These are phyloP conservation scores for Aspergillus sp. DNA, from an alignment of 2,329 filamentous ascomycete genomes.

Conservation along the genomic window DNA sequence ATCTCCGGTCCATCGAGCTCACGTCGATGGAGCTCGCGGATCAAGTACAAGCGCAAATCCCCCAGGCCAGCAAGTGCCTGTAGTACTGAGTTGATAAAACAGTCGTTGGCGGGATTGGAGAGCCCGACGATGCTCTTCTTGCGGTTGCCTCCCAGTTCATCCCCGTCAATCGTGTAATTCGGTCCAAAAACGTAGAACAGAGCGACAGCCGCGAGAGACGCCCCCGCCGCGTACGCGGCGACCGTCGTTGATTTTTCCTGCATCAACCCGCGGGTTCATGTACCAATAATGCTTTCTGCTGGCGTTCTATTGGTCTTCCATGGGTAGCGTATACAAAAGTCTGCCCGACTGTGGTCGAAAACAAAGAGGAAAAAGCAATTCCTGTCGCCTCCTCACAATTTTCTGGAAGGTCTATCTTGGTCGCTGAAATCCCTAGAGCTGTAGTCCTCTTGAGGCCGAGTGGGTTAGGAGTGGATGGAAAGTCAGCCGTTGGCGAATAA, in stretches of 20 bases:
- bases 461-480: slow-evolving; percentile 2
- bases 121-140: slow-evolving; percentile 90
- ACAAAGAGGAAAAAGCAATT: slow-evolving; percentile 2
- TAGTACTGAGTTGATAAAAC: slow-evolving; percentile 94
- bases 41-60: slow-evolving; percentile 87
- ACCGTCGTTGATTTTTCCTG: slow-evolving; percentile 81
- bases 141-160: slow-evolving; percentile 64
- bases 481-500: slow-evolving; percentile 6
- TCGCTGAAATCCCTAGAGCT: neutral
- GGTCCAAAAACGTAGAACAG: slow-evolving; percentile 97
- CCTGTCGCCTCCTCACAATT: neutral
- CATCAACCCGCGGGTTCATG: slow-evolving; percentile 55
- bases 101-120: slow-evolving; percentile 89
- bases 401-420: neutral
- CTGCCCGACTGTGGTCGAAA: neutral
- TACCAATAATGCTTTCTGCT: neutral
- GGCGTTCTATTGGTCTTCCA: slow-evolving; percentile 23
- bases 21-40: slow-evolving; percentile 85
- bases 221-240: slow-evolving; percentile 91
- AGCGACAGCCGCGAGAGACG: slow-evolving; percentile 90
- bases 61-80: slow-evolving; percentile 90
- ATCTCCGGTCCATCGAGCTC: slow-evolving; percentile 76
- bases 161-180: slow-evolving; percentile 92
- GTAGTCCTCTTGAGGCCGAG: neutral
- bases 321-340: slow-evolving; percentile 8